Evolutionary conservation across 2,329 filamentous ascomycete genomes (phyloP).

Genomic region (Beauveria sp.): DNA sequence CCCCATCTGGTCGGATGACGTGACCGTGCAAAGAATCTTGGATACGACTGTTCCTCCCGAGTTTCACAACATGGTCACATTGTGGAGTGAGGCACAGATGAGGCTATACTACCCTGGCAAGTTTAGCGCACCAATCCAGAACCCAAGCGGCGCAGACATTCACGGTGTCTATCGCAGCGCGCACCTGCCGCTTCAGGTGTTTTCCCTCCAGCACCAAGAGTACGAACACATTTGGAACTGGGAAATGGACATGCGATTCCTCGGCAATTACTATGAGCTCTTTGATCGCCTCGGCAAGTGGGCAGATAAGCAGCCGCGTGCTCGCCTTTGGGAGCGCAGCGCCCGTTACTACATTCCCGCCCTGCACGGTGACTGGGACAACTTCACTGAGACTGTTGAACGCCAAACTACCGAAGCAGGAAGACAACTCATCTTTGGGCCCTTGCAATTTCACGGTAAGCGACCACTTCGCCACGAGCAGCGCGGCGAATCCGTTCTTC

Average conservation of each 20-base stretch:
- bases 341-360: slow-evolving; percentile 69
- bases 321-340: slow-evolving; percentile 70
- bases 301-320: slow-evolving; percentile 59
- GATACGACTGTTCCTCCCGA: slow-evolving; percentile 59
- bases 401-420: slow-evolving; percentile 48
- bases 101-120: slow-evolving; percentile 63
- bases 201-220: slow-evolving; percentile 54
- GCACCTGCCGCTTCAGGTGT: slow-evolving; percentile 57
- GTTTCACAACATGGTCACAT: slow-evolving; percentile 70
- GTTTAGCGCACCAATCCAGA: slow-evolving; percentile 60
- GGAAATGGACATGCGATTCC: slow-evolving; percentile 61
- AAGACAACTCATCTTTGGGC: slow-evolving; percentile 60
- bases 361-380: slow-evolving; percentile 62
- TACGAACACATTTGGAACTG: slow-evolving; percentile 64
- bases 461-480: slow-evolving; percentile 42
- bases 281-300: slow-evolving; percentile 61
- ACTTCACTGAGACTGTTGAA: slow-evolving; percentile 60
- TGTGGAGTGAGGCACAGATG: slow-evolving; percentile 86
- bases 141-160: slow-evolving; percentile 48
- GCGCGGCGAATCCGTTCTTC: slow-evolving; percentile 44
- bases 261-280: slow-evolving; percentile 64
- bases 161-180: slow-evolving; percentile 63
- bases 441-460: slow-evolving; percentile 44
- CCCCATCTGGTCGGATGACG: slow-evolving; percentile 74
- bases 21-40: slow-evolving; percentile 64